Conservation (phyloP, 225 moss, liverwort and hornwort species). For the Climacium dendroides region DNA sequence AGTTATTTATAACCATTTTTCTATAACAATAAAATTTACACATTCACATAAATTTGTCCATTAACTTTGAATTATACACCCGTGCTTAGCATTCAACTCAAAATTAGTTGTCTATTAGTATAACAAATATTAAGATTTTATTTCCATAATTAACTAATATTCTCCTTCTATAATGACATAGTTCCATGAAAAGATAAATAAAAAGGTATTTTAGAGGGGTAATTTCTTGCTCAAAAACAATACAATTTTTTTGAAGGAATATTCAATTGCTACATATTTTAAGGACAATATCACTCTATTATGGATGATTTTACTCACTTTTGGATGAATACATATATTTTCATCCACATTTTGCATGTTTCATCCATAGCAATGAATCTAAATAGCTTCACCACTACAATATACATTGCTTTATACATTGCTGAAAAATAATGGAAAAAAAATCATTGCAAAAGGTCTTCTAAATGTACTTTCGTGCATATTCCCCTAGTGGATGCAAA, state of each 20-base stretch:
- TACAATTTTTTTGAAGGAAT: rapidly evolving
- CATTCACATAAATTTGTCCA: not conserved
- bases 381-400: not conserved
- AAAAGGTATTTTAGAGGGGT: rapidly evolving
- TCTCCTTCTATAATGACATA: not conserved
- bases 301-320: not conserved
- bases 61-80: not conserved
- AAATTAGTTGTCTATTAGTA: not conserved
- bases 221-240: rapidly evolving
- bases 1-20: not conserved
- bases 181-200: rapidly evolving
- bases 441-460: rapidly evolving
- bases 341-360: not conserved
- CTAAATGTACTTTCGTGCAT: rapidly evolving
- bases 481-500: not conserved
- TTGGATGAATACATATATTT: rapidly evolving
- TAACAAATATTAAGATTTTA: not conserved
- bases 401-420: rapidly evolving
- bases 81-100: not conserved
- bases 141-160: too few species aligned
- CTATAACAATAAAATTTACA: not conserved
- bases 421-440: not conserved
- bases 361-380: not conserved
- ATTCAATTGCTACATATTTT: not conserved
- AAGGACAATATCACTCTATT: rapidly evolving